These are phyloP conservation scores for Mallotus japonicus DNA, from an alignment of 441 rosid species.

Conservation along the genomic window DNA sequence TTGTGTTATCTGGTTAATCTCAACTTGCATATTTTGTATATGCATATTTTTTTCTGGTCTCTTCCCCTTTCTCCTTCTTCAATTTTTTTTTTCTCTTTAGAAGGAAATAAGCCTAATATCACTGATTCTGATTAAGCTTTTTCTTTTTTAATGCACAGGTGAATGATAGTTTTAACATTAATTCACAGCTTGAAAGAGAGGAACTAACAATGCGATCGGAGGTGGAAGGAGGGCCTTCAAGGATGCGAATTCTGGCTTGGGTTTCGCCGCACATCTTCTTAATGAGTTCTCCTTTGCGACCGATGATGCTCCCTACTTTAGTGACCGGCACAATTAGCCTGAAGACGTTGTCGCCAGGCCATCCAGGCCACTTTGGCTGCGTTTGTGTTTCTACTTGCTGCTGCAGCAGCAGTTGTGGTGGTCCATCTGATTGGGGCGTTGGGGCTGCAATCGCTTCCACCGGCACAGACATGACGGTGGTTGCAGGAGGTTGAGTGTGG, in stretches of 20 bases:
- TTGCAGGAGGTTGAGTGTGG: background rate
- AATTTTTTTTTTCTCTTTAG: no score
- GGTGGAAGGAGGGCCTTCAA: conserved; percentile 57
- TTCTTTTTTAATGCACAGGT: conserved; percentile 46
- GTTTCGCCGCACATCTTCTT: conserved; percentile 95
- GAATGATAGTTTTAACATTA: conserved; percentile 95
- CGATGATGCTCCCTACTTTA: conserved; percentile 86
- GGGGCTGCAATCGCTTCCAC: background rate
- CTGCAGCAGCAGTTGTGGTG: background rate
- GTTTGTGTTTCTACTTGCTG: conserved; percentile 12
- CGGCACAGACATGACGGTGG: conserved; percentile 4
- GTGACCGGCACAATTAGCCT: conserved; percentile 76
- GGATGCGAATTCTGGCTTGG: conserved; percentile 78
- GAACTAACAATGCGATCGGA: conserved; percentile 74
- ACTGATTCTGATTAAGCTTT: no score
- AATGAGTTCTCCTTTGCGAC: conserved; percentile 82
- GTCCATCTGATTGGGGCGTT: background rate
- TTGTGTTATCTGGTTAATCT: no score
- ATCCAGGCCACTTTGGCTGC: conserved; percentile 71
- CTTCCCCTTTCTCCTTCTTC: no score
- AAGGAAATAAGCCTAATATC: no score
- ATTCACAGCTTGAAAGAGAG: conserved; percentile 68
- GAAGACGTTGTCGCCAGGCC: conserved; percentile 89
- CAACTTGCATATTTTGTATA: no score
- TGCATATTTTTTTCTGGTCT: no score